Base-by-base conservation (phyloP, 108 stramenopile species). In the Schizochytrium sp. region DNA sequence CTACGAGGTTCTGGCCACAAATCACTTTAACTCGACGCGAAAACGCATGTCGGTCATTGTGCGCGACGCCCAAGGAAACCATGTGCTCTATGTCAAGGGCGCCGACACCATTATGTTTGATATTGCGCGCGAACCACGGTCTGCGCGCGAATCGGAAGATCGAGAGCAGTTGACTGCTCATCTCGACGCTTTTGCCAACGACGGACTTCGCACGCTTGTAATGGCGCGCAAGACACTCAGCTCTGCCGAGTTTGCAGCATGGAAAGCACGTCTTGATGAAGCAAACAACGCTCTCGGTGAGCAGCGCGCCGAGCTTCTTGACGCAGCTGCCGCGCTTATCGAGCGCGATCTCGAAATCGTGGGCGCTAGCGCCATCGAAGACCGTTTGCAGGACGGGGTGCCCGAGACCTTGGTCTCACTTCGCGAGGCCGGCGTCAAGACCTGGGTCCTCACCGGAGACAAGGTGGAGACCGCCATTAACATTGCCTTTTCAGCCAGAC, bases 401-500 rank as follows among this genome's bases (percentile, higher is more conserved):
- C 93, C 93, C 1, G 89, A 92, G 5, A 90, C 91, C 5, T 90
- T 94, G 58, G 92, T 72, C 4, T 58, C 92, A 43, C 91, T 94
- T 12, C 88, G 89, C 23, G 83, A 90, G 44, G 93, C 93, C 12
- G 93, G 93, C 57, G 89, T 93, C 10, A 92, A 92, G 60, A 88
- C 92, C 55, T 94, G 93, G 93, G 91, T 94, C 48, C 89, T 94
- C 6, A 94, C 93, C 16, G 93, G 93, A 8, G 93, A 94, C 90
- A 94, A 94, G 87, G 90, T 92, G 60, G 93, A 93, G 87, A 94
- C 93, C 14, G 93, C 93, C 28, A 93, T 94, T 60, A 93, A 94
- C 72, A 94, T 94, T 45, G 92, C 87, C 18, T 97, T 97, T 91
- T 96, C 96, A 5, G 96, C 96, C 4, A 90, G 95, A 57, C 96